Base-by-base conservation (phyloP, 768 basidiomycete genomes). In the Tylopilus felleus region DNA sequence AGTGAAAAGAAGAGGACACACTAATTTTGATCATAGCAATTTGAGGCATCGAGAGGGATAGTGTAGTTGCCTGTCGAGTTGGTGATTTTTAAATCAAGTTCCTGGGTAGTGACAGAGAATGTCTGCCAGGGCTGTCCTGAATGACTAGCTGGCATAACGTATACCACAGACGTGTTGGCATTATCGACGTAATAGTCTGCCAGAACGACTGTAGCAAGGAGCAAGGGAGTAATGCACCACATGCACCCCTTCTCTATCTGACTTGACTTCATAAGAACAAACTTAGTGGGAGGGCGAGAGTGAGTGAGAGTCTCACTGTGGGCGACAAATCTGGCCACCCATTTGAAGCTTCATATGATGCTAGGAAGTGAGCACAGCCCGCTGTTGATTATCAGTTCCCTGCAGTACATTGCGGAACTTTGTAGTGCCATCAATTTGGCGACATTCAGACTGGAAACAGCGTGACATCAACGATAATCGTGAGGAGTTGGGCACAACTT, bases 121-220 rank as follows among this genome's bases (percentile, higher is more conserved):
- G 42, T 40, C 39, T 49, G 19, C 65, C 65, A 66, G 29, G 13
- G 22, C 6, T 5, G 29, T 28, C 59, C 61, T 25, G 57, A 45
- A 10, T 13, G 19, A 43, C 44, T 60, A 7, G 65, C 47, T 5
- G 63, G 41, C 54, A 56, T 53, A 17, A 63, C 33, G 43, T 66
- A 66, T 17, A 19, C 0, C 25, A 66, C 41, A 12, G 66, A 65
- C 14, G 55, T 29, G 19, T 66, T 59, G 22, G 63, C 53, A 38
- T 66, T 65, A 53, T 68, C 66, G n/a, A 63, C 47, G 35, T 60
- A 31, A 47, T 63, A 66, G 33, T 68, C 53, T 25, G 63, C 66
- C 52, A 49, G 44, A 14, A 53, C 61, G 29, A 44, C 14, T 6
- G 56, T 56, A 8, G 56, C 53, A 39, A 65, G 28, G 19, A 66